Percentiles rank a stretch among this genome's conserved stretches.
These are phyloP conservation scores for Thielaviopsis punctulata DNA, from an alignment of 2,329 filamentous ascomycete species.

Conservation along the genomic window DNA sequence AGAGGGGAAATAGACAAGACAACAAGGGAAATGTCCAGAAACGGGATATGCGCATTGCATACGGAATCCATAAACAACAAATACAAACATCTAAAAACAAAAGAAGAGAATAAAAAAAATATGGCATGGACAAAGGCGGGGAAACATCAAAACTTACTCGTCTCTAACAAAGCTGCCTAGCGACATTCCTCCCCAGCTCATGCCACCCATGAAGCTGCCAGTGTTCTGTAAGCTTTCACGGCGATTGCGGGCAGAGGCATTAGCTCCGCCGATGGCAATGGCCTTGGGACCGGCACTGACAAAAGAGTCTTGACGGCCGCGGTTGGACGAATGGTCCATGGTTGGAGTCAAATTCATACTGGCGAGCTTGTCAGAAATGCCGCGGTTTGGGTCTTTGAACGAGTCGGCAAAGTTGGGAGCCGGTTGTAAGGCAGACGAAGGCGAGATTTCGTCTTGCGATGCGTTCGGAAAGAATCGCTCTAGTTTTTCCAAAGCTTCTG, in stretches of 20 bases:
- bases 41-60: neutral
- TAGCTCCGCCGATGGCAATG: conserved; percentile 48
- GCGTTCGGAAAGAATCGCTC: neutral
- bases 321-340: conserved; percentile 39
- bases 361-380: conserved; percentile 19
- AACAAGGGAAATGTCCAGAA: neutral
- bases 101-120: neutral
- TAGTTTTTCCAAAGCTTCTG: neutral
- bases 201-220: conserved; percentile 56
- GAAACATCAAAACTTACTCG: conserved; percentile 53
- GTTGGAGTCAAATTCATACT: conserved; percentile 42
- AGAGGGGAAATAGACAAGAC: neutral
- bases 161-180: conserved; percentile 95
- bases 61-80: neutral
- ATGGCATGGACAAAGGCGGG: neutral
- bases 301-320: conserved; percentile 46
- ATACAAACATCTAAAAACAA: neutral
- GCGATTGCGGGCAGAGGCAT: conserved; percentile 37
- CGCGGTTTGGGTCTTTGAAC: conserved; percentile 13
- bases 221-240: conserved; percentile 38
- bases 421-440: neutral
- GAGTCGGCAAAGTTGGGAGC: neutral
- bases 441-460: too few species aligned
- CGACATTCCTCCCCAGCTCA: conserved; percentile 94
- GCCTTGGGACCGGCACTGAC: conserved; percentile 48